Evolutionary conservation across 371 early-diverging fungal species (phyloP), one percentile per base, ranked within the genome.

Genomic region (Mortierella sp.): DNA sequence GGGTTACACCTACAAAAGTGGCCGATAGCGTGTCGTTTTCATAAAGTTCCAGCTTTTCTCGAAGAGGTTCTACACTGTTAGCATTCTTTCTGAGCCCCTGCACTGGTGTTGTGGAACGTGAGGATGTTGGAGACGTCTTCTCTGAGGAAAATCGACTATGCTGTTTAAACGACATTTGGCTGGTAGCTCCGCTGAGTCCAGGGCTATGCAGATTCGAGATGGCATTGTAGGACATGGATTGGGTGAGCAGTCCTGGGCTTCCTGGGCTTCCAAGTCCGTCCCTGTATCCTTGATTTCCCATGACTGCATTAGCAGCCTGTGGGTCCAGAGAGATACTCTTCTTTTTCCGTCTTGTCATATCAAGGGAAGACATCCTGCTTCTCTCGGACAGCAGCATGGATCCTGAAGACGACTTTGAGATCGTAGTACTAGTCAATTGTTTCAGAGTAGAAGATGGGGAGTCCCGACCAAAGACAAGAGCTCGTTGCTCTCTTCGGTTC

Each of bases 41-140:
- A 43, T 80, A 80, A 24, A 90, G 78, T 0, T 83, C 80, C 63
- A 89, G 70, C 23, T 80, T 82, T 60, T 87, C 86, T 14, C 80
- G 73, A 19, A 69, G 46, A 3, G 73, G 65, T 17, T 73, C 66
- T 9, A 52, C 43, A 12, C 58, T 53, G 23, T 60, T 61, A 43
- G 54, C 37, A 37, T 62, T 71, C 63, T 62, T 71, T 17, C 72
- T 60, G 4, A 67, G 44, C 3, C 79, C 79, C 19, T 71, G 76
- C 6, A 75, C 76, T 42, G 76, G 76, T 7, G 76, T 75, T 8
- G 76, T 59, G 15, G 76, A 75, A 21, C 76, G 42, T 23, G 76
- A 75, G 12, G 60, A 53, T 1, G 59, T 24, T 6, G 76, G 70
- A 5, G 76, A 64, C 6, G 59, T 50, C 28, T 42, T 64, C 2